Evolutionary conservation across 352 stramenopile genomes (phyloP).

Genomic region (Chrysophaeum taylorii): DNA sequence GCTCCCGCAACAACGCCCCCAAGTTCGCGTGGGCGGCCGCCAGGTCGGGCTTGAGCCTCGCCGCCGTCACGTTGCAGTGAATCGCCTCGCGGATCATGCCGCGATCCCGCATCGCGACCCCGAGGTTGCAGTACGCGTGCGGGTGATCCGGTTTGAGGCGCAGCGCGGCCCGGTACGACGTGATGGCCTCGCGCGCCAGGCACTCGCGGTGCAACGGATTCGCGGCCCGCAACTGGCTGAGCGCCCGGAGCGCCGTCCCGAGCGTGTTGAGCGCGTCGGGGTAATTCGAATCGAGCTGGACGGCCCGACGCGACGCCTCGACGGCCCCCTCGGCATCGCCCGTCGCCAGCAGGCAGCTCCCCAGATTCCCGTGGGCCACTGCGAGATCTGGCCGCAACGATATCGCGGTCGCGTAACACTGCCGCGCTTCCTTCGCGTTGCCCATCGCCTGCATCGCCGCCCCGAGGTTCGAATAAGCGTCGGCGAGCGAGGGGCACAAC

Average conservation of each 20-base stretch:
- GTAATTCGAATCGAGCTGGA: conserved; percentile 80
- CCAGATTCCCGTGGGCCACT: conserved; percentile 76
- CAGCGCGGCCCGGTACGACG: not conserved
- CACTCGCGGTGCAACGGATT: not conserved
- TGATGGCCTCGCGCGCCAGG: not conserved
- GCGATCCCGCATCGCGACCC: conserved; percentile 69
- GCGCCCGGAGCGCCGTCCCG: conserved; percentile 72
- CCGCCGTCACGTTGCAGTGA: conserved; percentile 79
- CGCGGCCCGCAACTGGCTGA: conserved; percentile 53
- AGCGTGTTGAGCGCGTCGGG: conserved; percentile 84
- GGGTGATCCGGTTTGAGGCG: conserved; percentile 60
- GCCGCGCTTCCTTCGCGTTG: conserved; percentile 55
- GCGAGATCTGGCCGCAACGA: conserved; percentile 59
- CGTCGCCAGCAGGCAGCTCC: conserved; percentile 71
- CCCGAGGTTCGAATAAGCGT: conserved; percentile 68
- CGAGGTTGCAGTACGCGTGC: conserved; percentile 67
- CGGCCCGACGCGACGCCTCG: conserved; percentile 69
- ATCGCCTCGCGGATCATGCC: conserved; percentile 80
- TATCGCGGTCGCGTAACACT: conserved; percentile 67
- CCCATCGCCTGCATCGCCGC: conserved; percentile 66
- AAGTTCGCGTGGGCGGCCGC: conserved; percentile 81
- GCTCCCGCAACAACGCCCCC: conserved; percentile 79
- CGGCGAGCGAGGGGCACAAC: conserved; percentile 63
- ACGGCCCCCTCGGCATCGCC: conserved; percentile 67
- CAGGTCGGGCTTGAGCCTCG: conserved; percentile 73